Percentiles rank a stretch among this genome's conserved stretches.
Conservation (phyloP, 306 rosid species). For the Cucumis melo region DNA sequence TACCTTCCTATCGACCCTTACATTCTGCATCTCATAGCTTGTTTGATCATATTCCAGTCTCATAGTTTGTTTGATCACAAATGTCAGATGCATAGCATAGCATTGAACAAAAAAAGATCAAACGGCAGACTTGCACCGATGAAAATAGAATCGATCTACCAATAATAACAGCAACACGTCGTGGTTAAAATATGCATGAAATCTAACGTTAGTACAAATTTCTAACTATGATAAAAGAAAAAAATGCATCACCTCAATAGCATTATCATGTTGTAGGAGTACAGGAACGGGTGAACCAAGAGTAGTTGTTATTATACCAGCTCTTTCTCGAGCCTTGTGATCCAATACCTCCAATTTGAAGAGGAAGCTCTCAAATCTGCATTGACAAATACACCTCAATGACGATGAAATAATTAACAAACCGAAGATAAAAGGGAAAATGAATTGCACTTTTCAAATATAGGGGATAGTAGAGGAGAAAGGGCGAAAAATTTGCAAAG, state of each 20-base stretch:
- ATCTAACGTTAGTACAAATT: not conserved
- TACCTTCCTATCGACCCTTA: no score
- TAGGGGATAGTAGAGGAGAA: not conserved
- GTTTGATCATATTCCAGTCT: no score
- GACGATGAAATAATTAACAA: not conserved
- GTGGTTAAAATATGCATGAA: not conserved
- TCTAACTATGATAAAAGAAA: not conserved
- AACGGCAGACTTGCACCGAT: not conserved
- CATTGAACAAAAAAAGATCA: not conserved
- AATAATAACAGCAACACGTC: not conserved
- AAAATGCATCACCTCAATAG: conserved; percentile 51
- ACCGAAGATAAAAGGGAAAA: not conserved
- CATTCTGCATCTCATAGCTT: no score
- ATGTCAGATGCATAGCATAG: not conserved
- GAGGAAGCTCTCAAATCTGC: conserved; percentile 72
- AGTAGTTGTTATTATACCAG: conserved; percentile 75
- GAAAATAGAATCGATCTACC: not conserved
- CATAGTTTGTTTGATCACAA: not conserved
- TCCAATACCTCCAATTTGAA: conserved; percentile 96
- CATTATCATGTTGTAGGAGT: conserved; percentile 62
- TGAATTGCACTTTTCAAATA: not conserved
- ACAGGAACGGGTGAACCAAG: conserved; percentile 82
- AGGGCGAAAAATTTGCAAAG: not conserved
- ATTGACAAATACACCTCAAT: not conserved
- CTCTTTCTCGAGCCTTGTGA: conserved; percentile 95